Evolutionary conservation across 2,329 filamentous ascomycete species (phyloP), one percentile per base, ranked within the genome.

Genomic region (Curvularia lunata): DNA sequence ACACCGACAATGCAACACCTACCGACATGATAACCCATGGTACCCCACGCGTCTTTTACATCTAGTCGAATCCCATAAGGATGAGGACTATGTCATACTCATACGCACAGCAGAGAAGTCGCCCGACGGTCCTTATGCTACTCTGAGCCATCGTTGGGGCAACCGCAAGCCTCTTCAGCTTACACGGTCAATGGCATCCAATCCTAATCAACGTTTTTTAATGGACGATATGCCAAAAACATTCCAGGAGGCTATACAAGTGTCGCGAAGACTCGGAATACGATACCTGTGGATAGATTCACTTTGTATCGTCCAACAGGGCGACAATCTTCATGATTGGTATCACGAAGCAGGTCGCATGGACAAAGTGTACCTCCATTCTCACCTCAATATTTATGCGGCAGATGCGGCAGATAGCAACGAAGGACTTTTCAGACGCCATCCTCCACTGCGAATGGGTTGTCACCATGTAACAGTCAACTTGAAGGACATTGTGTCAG

Each of bases 221-320:
- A 37, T 58, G 1, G 19, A 9, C 4, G 34, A 47, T n/a, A 34
- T 67, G 18, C 56, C 66, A 8, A 57, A 43, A 46, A 59, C 61
- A 4, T 67, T 68, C n/a, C 32, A 30, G 16, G 69, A 71, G 12
- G 65, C 67, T 3, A 52, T 71, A 4, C 13, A 30, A 3, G 54
- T 65, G 1, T 52, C 59, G 1, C 48, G 52, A 21, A 27, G 16
- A 23, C 57, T 70, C 1, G 51, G 51, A 3, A 54, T 67, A 4
- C 34, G 23, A 21, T 69, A 68, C 47, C 40, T 69, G 2, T 69
- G 65, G 59, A 66, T 68, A 30, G 63, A 69, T 27, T 50, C 50
- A 7, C 30, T 59, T 4, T 62, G 62, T 25, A 60, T 63, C 5
- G 46, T 48, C 13, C 59, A 54, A 48, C 48, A 32, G 12, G 37